Evolutionary conservation across 495 filamentous ascomycete genomes (phyloP).

Genomic region (Daldinia caldariorum): DNA sequence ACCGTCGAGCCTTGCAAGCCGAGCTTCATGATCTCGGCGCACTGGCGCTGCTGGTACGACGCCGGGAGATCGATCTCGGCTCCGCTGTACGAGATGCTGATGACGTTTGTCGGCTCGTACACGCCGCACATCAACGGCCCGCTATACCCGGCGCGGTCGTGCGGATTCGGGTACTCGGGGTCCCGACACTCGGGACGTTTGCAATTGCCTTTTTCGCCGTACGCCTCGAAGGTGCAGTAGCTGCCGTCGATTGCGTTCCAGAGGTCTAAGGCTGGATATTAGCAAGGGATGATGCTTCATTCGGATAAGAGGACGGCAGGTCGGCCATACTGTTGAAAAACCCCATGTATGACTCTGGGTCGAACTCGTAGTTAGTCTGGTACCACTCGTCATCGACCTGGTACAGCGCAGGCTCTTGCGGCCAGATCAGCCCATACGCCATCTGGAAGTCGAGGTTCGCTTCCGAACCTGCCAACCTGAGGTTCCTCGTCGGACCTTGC

Average conservation of each 20-base stretch:
- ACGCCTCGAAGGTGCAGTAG: conserved; percentile 64
- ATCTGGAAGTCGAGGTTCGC: conserved; percentile 51
- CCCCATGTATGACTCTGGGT: conserved; percentile 47
- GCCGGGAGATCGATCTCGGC: conserved; percentile 49
- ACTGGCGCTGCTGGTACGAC: conserved; percentile 54
- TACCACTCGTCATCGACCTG: conserved; percentile 65
- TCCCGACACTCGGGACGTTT: conserved; percentile 52
- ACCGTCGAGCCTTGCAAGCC: conserved; percentile 70
- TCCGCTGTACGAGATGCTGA: conserved; percentile 55
- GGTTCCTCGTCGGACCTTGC: conserved; percentile 33
- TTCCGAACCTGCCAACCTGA: conserved; percentile 45
- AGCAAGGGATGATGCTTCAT: conserved; percentile 33
- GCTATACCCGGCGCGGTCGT: conserved; percentile 61
- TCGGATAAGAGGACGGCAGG: background rate
- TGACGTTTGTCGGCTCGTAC: conserved; percentile 51
- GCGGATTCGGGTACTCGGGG: conserved; percentile 65
- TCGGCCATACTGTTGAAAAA: conserved; percentile 47
- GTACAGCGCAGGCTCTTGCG: conserved; percentile 66
- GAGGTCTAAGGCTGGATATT: conserved; percentile 58
- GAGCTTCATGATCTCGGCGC: conserved; percentile 68
- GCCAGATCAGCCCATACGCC: conserved; percentile 58
- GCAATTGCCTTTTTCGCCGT: conserved; percentile 48
- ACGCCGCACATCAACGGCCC: conserved; percentile 69
- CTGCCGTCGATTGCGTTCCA: conserved; percentile 72
- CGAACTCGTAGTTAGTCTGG: conserved; percentile 39